Evolutionary conservation across 805 yeast genomes (phyloP), one percentile per base, ranked within the genome.

Genomic region (Wickerhamomyces bisporus): DNA sequence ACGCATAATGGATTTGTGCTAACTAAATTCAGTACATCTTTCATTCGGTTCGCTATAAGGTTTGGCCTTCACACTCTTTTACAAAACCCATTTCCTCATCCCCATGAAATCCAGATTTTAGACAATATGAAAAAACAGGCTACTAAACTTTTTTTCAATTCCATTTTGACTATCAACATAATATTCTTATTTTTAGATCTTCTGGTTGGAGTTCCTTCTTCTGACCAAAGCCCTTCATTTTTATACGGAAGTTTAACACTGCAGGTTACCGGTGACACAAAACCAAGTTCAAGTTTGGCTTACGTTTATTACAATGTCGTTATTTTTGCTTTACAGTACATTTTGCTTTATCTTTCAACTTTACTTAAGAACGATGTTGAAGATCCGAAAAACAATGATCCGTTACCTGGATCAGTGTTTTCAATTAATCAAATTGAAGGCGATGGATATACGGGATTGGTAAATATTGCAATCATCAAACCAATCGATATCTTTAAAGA

Each of bases 361-460:
- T 27, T 70, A 45, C 43, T 68, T 42, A 58, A 48, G 51, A 38
- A 62, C 30, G 38, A 57, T 36, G 42, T 43, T 4, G 50, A 48
- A 34, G 45, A 53, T 33, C 42, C 53, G 16, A 48, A 48, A 44
- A 52, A 63, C 43, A 25, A 56, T 48, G 28, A 45, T 32, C 40
- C 62, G 35, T 26, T 66, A 24, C 29, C 57, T 14, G 43, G 58
- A 25, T 51, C 56, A 29, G 42, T 57, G 26, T 48, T 32, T 20
- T 35, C 52, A 6, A 19, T 46, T 12, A 42, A 38, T 36, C 45
- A 47, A 19, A 41, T 42, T 2, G 52, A 46, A 35, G 60, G 60
- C 27, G 76, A 73, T 48, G 78, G 77, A 1, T 69, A 62, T 43
- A 66, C 68, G 30, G 78, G 79, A 0, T 53, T 62, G 20, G 55